phyloP scores from a whole-genome alignment of 257 asterid species.

The Pogostemon cablin region DNA sequence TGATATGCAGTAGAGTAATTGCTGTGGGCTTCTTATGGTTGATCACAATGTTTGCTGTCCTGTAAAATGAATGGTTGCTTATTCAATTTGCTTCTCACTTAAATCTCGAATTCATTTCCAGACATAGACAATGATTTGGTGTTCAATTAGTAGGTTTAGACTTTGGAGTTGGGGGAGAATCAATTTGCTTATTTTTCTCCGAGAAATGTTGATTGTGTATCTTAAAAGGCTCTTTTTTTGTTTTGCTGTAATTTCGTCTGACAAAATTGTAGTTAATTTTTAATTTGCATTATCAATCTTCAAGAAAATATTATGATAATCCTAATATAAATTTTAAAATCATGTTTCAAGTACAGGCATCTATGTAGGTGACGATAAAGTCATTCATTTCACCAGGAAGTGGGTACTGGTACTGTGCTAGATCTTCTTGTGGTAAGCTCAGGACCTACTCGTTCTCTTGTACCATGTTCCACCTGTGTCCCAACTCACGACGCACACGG shows the following conservation, averaged over 20 bases:
- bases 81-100: background rate
- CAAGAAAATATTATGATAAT: too few relatives aligned
- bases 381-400: constrained; percentile 92
- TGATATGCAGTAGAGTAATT: background rate
- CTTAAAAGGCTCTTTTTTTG: too few relatives aligned
- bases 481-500: constrained; percentile 69
- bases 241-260: too few relatives aligned
- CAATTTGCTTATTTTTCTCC: background rate
- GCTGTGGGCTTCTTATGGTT: background rate
- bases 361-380: constrained; percentile 78
- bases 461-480: constrained; percentile 71
- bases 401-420: constrained; percentile 81
- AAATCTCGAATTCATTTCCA: background rate
- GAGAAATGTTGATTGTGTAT: background rate
- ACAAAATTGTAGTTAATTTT: too few relatives aligned
- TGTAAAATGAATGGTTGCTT: background rate
- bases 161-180: background rate
- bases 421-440: constrained; percentile 81
- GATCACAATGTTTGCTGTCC: constrained; percentile 5
- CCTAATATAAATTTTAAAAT: too few relatives aligned
- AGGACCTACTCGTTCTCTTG: constrained; percentile 53
- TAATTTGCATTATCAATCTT: too few relatives aligned
- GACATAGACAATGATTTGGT: background rate
- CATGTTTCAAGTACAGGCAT: constrained; percentile 50
- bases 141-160: background rate